A percentile compares a stretch with the other conserved stretches of the same genome.
Conservation (phyloP, 2,329 filamentous ascomycete species). For the Penicillium sp. region DNA sequence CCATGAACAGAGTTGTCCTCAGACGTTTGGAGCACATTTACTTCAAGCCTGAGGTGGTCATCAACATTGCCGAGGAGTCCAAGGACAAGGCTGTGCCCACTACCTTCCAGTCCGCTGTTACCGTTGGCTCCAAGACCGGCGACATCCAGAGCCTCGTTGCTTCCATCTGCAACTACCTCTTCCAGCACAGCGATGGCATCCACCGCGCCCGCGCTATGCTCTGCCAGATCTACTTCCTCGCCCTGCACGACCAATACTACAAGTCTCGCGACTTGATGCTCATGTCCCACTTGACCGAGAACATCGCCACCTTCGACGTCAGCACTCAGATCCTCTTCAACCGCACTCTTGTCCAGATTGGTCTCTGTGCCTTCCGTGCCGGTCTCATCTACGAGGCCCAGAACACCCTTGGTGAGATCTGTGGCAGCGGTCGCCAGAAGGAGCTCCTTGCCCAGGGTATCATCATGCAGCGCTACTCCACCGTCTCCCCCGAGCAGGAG, state of each 20-base stretch:
- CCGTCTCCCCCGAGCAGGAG: constrained; percentile 97
- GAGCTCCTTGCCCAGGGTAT: constrained; percentile 96
- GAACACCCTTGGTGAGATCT: constrained; percentile 96
- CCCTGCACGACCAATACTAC: constrained; percentile 97
- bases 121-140: constrained; percentile 66
- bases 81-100: constrained; percentile 80
- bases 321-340: constrained; percentile 99
- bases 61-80: constrained; percentile 91
- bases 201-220: constrained; percentile 96
- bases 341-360: constrained; percentile 94
- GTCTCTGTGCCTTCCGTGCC: constrained; percentile 95
- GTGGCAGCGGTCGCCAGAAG: constrained; percentile 95
- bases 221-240: constrained; percentile 97
- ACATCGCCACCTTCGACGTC: constrained; percentile 93
- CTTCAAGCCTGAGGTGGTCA: constrained; percentile 96
- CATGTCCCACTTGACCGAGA: constrained; percentile 98
- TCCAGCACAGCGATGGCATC: constrained; percentile 91
- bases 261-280: constrained; percentile 98
- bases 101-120: constrained; percentile 74
- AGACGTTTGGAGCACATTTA: constrained; percentile 95
- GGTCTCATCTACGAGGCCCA: constrained; percentile 97
- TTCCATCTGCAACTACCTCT: constrained; percentile 91
- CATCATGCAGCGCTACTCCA: constrained; percentile 95
- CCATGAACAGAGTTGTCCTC: constrained; percentile 89
- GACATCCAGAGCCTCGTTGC: constrained; percentile 76